Conservation (phyloP, 306 rosid species). For the Amphicarpaea edgeworthii region DNA sequence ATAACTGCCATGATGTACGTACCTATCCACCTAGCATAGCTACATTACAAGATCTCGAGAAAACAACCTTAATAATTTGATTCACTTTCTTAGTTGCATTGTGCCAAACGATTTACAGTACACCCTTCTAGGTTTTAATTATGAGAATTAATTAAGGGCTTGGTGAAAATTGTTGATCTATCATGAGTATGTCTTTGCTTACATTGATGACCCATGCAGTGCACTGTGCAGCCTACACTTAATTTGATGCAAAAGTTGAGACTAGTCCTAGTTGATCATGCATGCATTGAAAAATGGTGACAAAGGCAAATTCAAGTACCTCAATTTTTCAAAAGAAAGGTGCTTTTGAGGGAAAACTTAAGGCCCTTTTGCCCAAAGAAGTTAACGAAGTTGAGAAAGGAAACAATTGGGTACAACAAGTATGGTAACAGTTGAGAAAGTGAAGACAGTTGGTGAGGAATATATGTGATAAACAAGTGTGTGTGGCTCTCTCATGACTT, state of each 20-base stretch:
- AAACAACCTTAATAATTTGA: too few relatives aligned
- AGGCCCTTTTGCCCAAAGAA: constrained; percentile 72
- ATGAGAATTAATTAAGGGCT: constrained; percentile 80
- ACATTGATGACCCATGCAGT: constrained; percentile 87
- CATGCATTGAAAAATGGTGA: constrained; percentile 76
- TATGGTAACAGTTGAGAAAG: too few relatives aligned
- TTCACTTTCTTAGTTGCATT: constrained; percentile 81
- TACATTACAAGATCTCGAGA: too few relatives aligned
- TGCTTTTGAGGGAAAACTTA: constrained; percentile 79
- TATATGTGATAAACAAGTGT: too few relatives aligned
- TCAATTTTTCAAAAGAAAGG: constrained; percentile 83
- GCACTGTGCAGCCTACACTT: constrained; percentile 77
- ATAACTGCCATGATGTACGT: too few relatives aligned
- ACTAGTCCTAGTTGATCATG: constrained; percentile 81
- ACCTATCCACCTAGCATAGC: too few relatives aligned
- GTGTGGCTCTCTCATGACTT: too few relatives aligned
- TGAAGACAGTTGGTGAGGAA: too few relatives aligned
- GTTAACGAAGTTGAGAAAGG: constrained; percentile 82
- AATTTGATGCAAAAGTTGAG: constrained; percentile 81
- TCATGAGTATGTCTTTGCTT: constrained; percentile 71
- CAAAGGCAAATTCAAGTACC: constrained; percentile 47
- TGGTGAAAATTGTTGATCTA: constrained; percentile 78
- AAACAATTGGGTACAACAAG: too few relatives aligned
- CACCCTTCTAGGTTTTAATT: constrained; percentile 84
- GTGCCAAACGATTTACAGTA: constrained; percentile 91